Evolutionary conservation across 352 stramenopile genomes (phyloP).

Genomic region (Phytophthora megakarya): DNA sequence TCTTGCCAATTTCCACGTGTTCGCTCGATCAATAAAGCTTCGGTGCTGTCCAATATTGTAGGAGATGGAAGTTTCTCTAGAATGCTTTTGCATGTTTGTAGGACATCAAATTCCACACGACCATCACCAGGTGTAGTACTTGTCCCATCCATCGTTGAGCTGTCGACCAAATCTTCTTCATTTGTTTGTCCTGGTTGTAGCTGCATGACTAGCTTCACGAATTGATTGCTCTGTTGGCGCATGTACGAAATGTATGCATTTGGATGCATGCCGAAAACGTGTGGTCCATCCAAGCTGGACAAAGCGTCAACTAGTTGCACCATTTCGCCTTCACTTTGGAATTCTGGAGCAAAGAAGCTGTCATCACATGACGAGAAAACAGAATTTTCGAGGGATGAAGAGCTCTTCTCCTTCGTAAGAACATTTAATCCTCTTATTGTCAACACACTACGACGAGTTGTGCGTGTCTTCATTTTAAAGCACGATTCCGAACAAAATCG

Average conservation of each 20-base stretch:
- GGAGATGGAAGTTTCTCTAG: constrained; percentile 27
- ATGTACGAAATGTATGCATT: constrained; percentile 80
- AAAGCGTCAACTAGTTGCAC: constrained; percentile 52
- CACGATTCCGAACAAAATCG: constrained; percentile 57
- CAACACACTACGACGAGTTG: constrained; percentile 1
- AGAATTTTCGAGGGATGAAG: constrained; percentile 2
- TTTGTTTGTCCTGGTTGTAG: constrained; percentile 36
- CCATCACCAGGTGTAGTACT: background rate
- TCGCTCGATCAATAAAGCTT: background rate
- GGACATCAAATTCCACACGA: constrained; percentile 17
- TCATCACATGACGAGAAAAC: constrained; percentile 31
- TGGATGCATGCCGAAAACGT: constrained; percentile 84
- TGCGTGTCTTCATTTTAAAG: constrained; percentile 1
- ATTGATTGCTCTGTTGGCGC: constrained; percentile 52
- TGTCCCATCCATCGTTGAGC: background rate
- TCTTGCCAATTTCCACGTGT: constrained; percentile 31
- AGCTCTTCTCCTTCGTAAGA: constrained; percentile 7
- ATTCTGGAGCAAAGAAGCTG: constrained; percentile 52
- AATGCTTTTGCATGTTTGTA: constrained; percentile 30
- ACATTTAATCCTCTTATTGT: background rate
- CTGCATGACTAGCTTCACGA: constrained; percentile 42
- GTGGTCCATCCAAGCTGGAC: constrained; percentile 53
- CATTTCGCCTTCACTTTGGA: constrained; percentile 48
- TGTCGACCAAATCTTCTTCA: background rate
- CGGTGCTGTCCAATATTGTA: constrained; percentile 6